phyloP scores from a whole-genome alignment of 345 rosid genomes.

The Lenwebbia sp. region DNA sequence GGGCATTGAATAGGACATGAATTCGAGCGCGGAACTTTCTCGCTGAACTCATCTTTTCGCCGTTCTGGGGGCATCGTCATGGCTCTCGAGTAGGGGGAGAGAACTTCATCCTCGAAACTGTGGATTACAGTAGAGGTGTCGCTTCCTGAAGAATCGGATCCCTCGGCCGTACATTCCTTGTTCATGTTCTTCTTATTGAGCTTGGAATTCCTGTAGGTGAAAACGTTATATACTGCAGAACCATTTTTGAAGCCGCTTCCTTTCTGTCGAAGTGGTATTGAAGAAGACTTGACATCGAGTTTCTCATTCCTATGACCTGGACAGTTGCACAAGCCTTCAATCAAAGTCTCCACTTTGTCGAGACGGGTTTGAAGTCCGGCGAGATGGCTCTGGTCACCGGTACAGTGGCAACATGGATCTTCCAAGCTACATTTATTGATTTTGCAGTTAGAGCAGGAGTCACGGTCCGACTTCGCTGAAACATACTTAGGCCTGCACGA shows the following conservation, averaged over 20 bases:
- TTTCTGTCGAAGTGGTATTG: neutral
- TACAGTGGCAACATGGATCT: slow-evolving; percentile 6
- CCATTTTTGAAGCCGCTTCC: slow-evolving; percentile 16
- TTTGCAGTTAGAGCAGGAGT: neutral
- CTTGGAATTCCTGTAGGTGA: neutral
- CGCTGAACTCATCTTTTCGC: slow-evolving; percentile 4
- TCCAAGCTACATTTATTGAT: slow-evolving; percentile 15
- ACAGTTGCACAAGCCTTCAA: neutral
- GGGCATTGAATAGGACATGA: slow-evolving; percentile 33
- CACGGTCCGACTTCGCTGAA: neutral
- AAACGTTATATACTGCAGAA: slow-evolving; percentile 2
- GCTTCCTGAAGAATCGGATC: neutral
- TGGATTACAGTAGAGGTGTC: neutral
- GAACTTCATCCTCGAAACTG: neutral
- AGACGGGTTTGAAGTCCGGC: neutral
- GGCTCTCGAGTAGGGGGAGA: slow-evolving; percentile 25
- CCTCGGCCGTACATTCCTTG: neutral
- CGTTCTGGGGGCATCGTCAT: slow-evolving; percentile 51
- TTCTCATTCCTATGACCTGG: neutral
- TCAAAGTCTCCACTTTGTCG: neutral
- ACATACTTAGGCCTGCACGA: neutral
- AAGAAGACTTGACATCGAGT: neutral
- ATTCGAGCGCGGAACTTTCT: slow-evolving; percentile 11
- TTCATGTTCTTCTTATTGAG: slow-evolving; percentile 1
- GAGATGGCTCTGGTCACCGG: neutral